Base-by-base conservation (phyloP, 83 land plant species). In the Picea mariana region DNA sequence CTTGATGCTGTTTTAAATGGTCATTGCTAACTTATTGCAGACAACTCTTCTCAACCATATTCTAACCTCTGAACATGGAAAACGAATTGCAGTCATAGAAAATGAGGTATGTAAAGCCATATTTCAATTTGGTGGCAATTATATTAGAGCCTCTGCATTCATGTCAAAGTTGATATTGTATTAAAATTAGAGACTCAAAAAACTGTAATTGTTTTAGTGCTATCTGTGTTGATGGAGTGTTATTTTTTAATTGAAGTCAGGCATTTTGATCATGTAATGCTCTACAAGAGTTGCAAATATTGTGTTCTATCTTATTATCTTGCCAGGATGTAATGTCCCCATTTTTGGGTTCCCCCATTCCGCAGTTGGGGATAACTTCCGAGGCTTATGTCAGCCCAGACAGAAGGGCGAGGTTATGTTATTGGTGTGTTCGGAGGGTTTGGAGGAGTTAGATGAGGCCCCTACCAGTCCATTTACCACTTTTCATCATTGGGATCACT, bases 11-110 rank as follows among this genome's bases (percentile, higher is more conserved):
- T 55, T 55, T 55, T 55, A 12, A 55, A 55, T 55, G 59, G 59
- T 12, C 15, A 12, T 55, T 23, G 34, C 27, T 18, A 78, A 24
- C 13, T 7, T 80, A 21, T 47, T 77, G 81, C 94, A 96, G 98
- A 96, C 98, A 27, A 96, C 97, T 58, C 87, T 98, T 66, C 87
- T 98, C 18, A 98, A 98, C 75, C 93, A 98, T 83, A 95, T 98
- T n/a, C 86, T 98, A 75, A 98, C 97, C 62, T 98, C 92, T 38
- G 84, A 98, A 3, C 99, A 98, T 85, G 99, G 99, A 83, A 98
- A 98, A 71, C 85, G 95, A 61, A 93, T 98, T 63, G 99, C 99
- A 61, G 97, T 98, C 9, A 98, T 98, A 77, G 99, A 98, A 80
- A 98, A 98, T 84, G 99, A 98, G 99, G 99, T 95, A 87, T 77